Evolutionary conservation across 768 basidiomycete genomes (phyloP).

Genomic region (Boletus barrowsii): DNA sequence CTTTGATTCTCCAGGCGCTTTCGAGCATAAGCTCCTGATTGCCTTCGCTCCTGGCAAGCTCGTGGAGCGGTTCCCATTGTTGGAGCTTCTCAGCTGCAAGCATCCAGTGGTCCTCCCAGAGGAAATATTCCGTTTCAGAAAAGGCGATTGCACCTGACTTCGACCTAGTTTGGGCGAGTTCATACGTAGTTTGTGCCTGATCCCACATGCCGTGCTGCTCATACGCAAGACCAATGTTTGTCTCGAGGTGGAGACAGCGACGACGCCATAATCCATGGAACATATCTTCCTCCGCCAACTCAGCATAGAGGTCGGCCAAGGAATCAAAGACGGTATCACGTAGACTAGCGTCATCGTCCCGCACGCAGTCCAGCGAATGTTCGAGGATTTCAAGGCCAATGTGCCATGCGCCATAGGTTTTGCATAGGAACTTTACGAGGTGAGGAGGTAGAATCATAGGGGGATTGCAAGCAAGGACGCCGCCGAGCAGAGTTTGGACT

Average conservation of each 20-base stretch:
- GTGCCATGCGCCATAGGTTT: constrained; percentile 97
- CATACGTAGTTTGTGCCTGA: constrained; percentile 84
- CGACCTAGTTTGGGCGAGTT: constrained; percentile 83
- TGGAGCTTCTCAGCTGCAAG: constrained; percentile 93
- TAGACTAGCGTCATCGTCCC: constrained; percentile 75
- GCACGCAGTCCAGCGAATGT: constrained; percentile 69
- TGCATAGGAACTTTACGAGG: constrained; percentile 92
- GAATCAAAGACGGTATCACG: constrained; percentile 87
- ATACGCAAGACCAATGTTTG: constrained; percentile 81
- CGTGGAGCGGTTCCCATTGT: constrained; percentile 94
- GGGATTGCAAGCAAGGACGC: constrained; percentile 81
- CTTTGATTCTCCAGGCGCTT: constrained; percentile 90
- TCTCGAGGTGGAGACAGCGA: constrained; percentile 84
- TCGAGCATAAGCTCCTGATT: constrained; percentile 93
- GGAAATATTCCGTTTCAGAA: constrained; percentile 90
- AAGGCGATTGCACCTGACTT: constrained; percentile 81
- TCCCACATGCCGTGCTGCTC: constrained; percentile 99
- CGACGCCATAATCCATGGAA: constrained; percentile 96
- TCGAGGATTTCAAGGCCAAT: constrained; percentile 83
- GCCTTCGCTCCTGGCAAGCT: constrained; percentile 82
- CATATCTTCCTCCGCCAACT: constrained; percentile 93
- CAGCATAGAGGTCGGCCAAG: constrained; percentile 91
- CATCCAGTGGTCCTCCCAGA: constrained; percentile 99
- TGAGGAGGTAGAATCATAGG: constrained; percentile 90
- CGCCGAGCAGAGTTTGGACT: constrained; percentile 84